Evolutionary conservation across 2,329 filamentous ascomycete species (phyloP).

Genomic region (Paecilomyces dactylethromorphus): DNA sequence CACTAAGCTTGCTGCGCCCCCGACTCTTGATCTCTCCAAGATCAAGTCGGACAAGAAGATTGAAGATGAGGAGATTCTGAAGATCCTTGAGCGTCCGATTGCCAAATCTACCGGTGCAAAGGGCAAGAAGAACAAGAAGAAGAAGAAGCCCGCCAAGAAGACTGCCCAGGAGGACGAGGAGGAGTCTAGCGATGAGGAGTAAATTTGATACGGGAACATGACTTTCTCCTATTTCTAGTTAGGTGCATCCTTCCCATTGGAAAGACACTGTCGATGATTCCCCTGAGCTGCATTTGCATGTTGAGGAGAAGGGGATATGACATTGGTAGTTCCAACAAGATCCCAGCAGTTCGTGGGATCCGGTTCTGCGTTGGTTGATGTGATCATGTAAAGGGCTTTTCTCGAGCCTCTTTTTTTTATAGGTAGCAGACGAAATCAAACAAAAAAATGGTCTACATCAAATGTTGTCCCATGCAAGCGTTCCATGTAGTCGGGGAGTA

Average conservation of each 20-base stretch:
- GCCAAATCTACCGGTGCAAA: conserved; percentile 51
- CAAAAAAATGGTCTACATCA: not conserved
- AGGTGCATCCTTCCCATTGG: conserved; percentile 10
- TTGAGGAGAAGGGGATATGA: not conserved
- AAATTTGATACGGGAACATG: conserved; percentile 16
- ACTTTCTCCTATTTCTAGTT: conserved; percentile 4
- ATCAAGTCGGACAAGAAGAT: conserved; percentile 98
- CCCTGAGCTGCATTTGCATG: conserved; percentile 11
- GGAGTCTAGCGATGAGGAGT: conserved; percentile 33
- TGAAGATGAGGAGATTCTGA: conserved; percentile 80
- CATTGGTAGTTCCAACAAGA: not conserved
- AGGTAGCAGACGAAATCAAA: not conserved
- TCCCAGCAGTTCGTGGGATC: not conserved
- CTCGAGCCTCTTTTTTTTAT: not conserved
- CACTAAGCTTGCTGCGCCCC: conserved; percentile 73
- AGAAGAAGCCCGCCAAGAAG: conserved; percentile 60
- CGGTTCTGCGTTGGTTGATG: conserved; percentile 7
- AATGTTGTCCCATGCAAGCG: not conserved
- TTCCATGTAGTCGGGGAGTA: not conserved
- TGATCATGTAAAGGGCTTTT: not conserved
- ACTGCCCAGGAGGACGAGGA: conserved; percentile 34
- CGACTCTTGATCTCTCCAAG: conserved; percentile 69
- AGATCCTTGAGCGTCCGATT: conserved; percentile 79
- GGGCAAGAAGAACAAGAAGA: conserved; percentile 88
- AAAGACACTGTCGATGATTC: conserved; percentile 19